A percentile compares a stretch with the other conserved stretches of the same genome.
Evolutionary conservation across 139 green algal genomes (phyloP).

Genomic region (Zygnema circumcarinatum): DNA sequence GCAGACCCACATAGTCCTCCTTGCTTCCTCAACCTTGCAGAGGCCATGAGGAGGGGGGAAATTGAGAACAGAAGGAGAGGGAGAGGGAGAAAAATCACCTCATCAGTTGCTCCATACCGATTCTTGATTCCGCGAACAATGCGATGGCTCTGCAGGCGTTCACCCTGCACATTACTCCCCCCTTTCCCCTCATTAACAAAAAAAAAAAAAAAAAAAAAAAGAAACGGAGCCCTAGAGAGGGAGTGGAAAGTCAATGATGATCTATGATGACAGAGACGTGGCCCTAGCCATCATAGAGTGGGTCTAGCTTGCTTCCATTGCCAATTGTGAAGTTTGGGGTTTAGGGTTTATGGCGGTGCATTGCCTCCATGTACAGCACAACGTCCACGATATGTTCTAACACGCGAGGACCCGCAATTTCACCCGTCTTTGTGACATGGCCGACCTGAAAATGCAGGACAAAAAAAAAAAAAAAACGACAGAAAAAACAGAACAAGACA

Average conservation of each 20-base stretch:
- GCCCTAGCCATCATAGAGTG: background rate
- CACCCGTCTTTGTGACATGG: conserved; percentile 75
- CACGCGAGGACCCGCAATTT: conserved; percentile 86
- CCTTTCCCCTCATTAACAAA: no score
- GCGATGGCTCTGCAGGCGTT: conserved; percentile 50
- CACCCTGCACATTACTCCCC: conserved; percentile 23
- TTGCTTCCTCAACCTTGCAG: background rate
- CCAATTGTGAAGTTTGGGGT: background rate
- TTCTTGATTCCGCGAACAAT: conserved; percentile 85
- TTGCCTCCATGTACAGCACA: conserved; percentile 89
- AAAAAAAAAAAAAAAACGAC: background rate
- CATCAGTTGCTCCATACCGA: conserved; percentile 80
- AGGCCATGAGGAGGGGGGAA: background rate
- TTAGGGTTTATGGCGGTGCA: no score
- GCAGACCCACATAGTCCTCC: background rate
- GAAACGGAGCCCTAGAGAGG: background rate
- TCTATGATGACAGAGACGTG: background rate
- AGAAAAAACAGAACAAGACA: background rate
- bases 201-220: background rate
- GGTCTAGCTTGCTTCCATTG: background rate
- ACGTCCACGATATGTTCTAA: conserved; percentile 96
- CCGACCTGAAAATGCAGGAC: conserved; percentile 65
- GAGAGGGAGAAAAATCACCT: conserved; percentile 61
- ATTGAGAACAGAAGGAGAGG: background rate
- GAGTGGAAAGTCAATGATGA: background rate